These are phyloP conservation scores for Microsporum ferrugineum DNA, from an alignment of 2,329 filamentous ascomycete genomes.

Conservation along the genomic window DNA sequence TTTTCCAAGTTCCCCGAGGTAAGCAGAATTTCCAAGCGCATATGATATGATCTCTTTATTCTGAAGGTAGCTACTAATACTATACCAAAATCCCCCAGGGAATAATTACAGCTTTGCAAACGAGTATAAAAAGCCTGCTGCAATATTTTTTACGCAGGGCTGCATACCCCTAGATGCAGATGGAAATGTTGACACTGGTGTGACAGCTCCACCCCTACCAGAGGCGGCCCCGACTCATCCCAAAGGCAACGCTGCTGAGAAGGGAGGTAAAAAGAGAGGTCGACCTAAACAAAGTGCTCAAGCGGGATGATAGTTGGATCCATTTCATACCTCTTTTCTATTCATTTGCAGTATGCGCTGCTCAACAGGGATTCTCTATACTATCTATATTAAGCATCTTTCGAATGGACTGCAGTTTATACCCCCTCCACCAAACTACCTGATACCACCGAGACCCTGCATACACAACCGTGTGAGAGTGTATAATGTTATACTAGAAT, in stretches of 20 bases:
- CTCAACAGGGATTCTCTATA: neutral
- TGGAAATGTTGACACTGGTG: constrained; percentile 16
- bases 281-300: constrained; percentile 9
- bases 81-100: constrained; percentile 41
- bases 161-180: constrained; percentile 45
- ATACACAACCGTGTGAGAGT: neutral
- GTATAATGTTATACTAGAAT: neutral
- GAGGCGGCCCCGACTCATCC: neutral
- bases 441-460: neutral
- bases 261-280: constrained; percentile 9
- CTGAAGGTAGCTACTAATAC: constrained; percentile 1
- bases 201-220: constrained; percentile 10
- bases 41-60: neutral
- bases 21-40: constrained; percentile 19
- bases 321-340: neutral
- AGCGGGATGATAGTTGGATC: neutral
- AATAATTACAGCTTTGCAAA: constrained; percentile 91
- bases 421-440: neutral
- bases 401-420: neutral
- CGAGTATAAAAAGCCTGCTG: constrained; percentile 57
- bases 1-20: constrained; percentile 95
- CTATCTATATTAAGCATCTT: neutral
- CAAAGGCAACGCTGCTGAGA: neutral
- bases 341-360: neutral
- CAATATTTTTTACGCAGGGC: constrained; percentile 87